Base-by-base conservation (phyloP, 345 rosid species). In the Excoecaria agallocha region DNA sequence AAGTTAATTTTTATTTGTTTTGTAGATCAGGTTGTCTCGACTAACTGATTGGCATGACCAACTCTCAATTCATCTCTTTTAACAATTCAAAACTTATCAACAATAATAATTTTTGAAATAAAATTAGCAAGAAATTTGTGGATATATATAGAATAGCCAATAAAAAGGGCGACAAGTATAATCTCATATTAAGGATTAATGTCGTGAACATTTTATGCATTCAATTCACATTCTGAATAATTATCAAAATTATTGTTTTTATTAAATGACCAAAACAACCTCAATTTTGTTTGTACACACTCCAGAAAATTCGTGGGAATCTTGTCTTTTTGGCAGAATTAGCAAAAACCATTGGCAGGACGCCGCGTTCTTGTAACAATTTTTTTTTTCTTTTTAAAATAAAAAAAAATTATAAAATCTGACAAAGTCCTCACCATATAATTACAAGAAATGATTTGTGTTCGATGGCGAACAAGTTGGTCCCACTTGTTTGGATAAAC, bases 321-420 rank as follows among this genome's bases (percentile, higher is more conserved):
- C 57, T 19, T 43, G 57, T 64, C 25, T 5, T 58, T 35, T 41
- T n/a, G 68, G 5, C 8, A 7, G 2, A 46, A 4, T 13, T 55
- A 19, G 43, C 70, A 65, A 62, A 62, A 84, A 77, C 81, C 82
- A 86, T 1, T 64, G 81, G 61, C 89, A 19, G 58, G 83, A 68
- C 81, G 86, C 89, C 87, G 89, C 89, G 87, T 71, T 82, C 72
- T 70, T 0, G 0, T 5, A 39, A 13, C 73, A 12, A 1, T 3
- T 1, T 54, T 59, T 3, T 1, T 54, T 59, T 51, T 8, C 9
- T 30, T 24, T 45, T 17, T 8, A 6, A 24, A 1, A 3, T 41
- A 19, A 16, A 15, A 12, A 64, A 35, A 19, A 3, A 49, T 24
- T 8, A 9, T 1, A 45, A 10, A 45, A 56, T n/a, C 25, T 13